Evolutionary conservation across 495 filamentous ascomycete species (phyloP).

Genomic region (Cudoniella acicularis): DNA sequence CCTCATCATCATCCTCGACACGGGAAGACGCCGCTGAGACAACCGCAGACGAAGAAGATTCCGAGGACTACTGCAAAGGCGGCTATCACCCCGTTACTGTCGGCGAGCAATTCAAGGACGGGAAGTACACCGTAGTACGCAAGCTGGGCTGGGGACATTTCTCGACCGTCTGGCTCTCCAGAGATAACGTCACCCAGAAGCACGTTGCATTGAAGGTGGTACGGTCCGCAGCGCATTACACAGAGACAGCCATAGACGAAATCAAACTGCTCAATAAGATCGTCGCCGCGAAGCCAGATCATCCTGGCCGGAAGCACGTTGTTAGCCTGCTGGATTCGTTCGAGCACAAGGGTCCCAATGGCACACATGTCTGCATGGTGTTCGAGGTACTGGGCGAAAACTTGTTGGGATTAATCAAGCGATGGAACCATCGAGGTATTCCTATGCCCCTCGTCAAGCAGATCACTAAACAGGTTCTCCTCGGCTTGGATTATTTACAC

Average conservation of each 20-base stretch:
- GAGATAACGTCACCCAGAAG: slow-evolving; percentile 84
- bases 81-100: slow-evolving; percentile 93
- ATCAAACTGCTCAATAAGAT: slow-evolving; percentile 97
- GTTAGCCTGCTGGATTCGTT: slow-evolving; percentile 95
- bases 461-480: slow-evolving; percentile 95
- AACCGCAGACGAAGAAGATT: slow-evolving; percentile 97
- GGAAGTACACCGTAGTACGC: slow-evolving; percentile 91
- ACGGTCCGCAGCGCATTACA: slow-evolving; percentile 95
- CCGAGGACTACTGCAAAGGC: slow-evolving; percentile 98
- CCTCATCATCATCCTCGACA: slow-evolving; percentile 67
- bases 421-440: slow-evolving; percentile 96
- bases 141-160: slow-evolving; percentile 99
- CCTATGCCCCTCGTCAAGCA: slow-evolving; percentile 96
- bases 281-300: slow-evolving; percentile 87
- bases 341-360: slow-evolving; percentile 95
- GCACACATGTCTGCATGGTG: slow-evolving; percentile 97
- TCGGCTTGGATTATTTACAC: slow-evolving; percentile 94
- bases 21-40: slow-evolving; percentile 79
- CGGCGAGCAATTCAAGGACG: slow-evolving; percentile 96
- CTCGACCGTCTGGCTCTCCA: slow-evolving; percentile 95
- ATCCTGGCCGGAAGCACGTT: slow-evolving; percentile 90
- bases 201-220: slow-evolving; percentile 98
- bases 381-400: slow-evolving; percentile 98
- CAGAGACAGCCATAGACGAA: slow-evolving; percentile 97
- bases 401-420: slow-evolving; percentile 90